A percentile compares a stretch with the other conserved stretches of the same genome.
These are phyloP conservation scores for Grigorovia transvaalensis DNA, from an alignment of 805 yeast species.

Conservation along the genomic window DNA sequence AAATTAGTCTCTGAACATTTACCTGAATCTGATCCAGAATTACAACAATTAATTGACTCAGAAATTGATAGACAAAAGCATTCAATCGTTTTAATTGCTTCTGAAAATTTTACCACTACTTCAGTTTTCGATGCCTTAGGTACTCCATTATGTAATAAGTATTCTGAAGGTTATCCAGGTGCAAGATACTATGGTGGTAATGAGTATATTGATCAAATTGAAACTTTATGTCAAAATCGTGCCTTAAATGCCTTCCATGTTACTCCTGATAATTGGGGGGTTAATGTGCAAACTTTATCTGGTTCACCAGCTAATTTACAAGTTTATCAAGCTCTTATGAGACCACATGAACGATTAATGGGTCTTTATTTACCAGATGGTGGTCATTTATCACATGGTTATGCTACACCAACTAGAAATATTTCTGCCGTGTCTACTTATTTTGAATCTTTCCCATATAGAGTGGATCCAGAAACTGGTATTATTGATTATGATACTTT, in stretches of 20 bases:
- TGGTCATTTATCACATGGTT: conserved; percentile 97
- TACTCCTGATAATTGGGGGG: conserved; percentile 86
- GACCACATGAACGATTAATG: conserved; percentile 94
- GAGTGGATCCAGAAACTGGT: conserved; percentile 86
- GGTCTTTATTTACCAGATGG: conserved; percentile 98
- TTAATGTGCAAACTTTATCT: conserved; percentile 89
- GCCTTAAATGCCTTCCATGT: conserved; percentile 84
- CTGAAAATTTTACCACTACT: conserved; percentile 93
- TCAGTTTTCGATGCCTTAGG: conserved; percentile 96
- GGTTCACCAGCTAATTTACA: conserved; percentile 98
- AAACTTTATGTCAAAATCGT: conserved; percentile 83
- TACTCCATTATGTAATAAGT: conserved; percentile 96
- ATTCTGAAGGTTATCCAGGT: conserved; percentile 98
- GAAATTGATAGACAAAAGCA: conserved; percentile 89
- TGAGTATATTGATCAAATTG: conserved; percentile 92
- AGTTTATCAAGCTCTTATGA: conserved; percentile 90
- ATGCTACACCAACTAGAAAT: conserved; percentile 88
- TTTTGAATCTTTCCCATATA: conserved; percentile 97
- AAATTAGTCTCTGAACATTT: conserved; percentile 50
- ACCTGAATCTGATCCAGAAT: conserved; percentile 67
- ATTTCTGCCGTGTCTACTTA: conserved; percentile 93
- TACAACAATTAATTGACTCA: conserved; percentile 58
- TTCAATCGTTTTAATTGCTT: conserved; percentile 88
- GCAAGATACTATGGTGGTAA: conserved; percentile 99
- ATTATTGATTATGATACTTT: conserved; percentile 91